Conservation (phyloP, 1,139 yeast genomes). For the Debaryomycetaceae sp. region DNA sequence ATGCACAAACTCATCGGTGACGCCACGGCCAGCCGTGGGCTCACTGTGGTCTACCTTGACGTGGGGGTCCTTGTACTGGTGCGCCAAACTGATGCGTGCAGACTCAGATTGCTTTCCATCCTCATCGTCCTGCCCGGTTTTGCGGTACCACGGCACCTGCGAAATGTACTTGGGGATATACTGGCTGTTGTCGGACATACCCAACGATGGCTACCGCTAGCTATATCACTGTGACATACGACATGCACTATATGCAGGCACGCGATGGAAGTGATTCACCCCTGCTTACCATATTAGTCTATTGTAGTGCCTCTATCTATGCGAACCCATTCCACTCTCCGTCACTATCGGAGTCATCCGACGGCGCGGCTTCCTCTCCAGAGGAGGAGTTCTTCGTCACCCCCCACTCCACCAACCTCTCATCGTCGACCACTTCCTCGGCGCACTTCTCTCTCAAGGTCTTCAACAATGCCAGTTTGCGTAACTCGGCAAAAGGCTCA, state of each 20-base stretch:
- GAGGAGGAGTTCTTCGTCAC: slow-evolving; percentile 19
- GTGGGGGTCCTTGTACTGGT: slow-evolving; percentile 20
- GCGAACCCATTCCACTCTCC: slow-evolving; percentile 30
- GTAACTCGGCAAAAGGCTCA: slow-evolving; percentile 54
- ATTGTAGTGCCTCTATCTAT: slow-evolving; percentile 2
- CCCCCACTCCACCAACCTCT: slow-evolving; percentile 65
- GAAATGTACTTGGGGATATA: slow-evolving; percentile 29
- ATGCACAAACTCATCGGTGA: slow-evolving; percentile 23
- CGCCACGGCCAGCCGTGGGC: slow-evolving; percentile 31
- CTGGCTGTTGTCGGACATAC: slow-evolving; percentile 6
- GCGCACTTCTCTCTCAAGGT: slow-evolving; percentile 62
- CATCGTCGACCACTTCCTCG: slow-evolving; percentile 64
- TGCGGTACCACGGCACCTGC: slow-evolving; percentile 28
- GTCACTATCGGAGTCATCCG: slow-evolving; percentile 16
- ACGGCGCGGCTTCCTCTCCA: slow-evolving; percentile 12
- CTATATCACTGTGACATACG: not conserved
- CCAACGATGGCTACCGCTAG: not conserved
- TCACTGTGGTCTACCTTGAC: slow-evolving; percentile 25
- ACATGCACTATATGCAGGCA: not conserved
- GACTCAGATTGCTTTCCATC: slow-evolving; percentile 12
- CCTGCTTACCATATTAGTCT: not conserved
- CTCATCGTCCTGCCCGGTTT: slow-evolving; percentile 9
- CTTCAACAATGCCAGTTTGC: slow-evolving; percentile 49
- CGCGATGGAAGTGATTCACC: not conserved
- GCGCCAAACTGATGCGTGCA: slow-evolving; percentile 18